Conservation (phyloP, 1,139 yeast genomes). For the Citeromyces siamensis region DNA sequence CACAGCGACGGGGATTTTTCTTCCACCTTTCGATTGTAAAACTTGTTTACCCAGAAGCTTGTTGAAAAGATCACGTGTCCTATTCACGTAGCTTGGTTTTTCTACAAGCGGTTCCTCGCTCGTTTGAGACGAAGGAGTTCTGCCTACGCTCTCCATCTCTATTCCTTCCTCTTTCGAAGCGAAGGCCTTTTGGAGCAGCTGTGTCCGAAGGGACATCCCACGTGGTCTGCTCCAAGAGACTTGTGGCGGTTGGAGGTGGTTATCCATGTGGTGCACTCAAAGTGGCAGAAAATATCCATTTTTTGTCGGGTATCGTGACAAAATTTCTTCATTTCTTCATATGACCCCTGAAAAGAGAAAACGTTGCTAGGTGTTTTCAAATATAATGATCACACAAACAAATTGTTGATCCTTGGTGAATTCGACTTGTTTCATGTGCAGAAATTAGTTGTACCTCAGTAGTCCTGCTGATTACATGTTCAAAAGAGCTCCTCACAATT, state of each 20-base stretch:
- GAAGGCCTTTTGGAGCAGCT: slow-evolving; percentile 41
- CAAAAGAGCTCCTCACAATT: no score
- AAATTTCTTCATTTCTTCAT: no score
- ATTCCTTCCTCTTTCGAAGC: slow-evolving; percentile 13
- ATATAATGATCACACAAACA: no score
- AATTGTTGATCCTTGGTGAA: no score
- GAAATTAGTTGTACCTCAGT: no score
- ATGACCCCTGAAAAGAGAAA: no score
- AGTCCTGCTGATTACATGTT: no score
- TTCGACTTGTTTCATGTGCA: no score
- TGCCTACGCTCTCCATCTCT: slow-evolving; percentile 18
- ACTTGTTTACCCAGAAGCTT: slow-evolving; percentile 9
- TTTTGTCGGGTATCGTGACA: no score
- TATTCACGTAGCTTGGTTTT: slow-evolving; percentile 3
- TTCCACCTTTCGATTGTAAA: slow-evolving; percentile 8
- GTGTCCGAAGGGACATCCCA: slow-evolving; percentile 66
- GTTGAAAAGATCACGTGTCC: slow-evolving; percentile 3
- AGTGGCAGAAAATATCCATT: no score
- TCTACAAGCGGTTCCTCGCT: not conserved
- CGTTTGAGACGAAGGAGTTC: slow-evolving; percentile 7
- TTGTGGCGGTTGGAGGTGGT: not conserved
- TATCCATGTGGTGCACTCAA: not conserved
- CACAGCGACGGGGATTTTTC: slow-evolving; percentile 4
- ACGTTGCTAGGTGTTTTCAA: no score
- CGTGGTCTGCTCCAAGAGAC: slow-evolving; percentile 18